These are phyloP conservation scores for Sanghuangporus baumii DNA, from an alignment of 1,284 basidiomycete species.

Conservation along the genomic window DNA sequence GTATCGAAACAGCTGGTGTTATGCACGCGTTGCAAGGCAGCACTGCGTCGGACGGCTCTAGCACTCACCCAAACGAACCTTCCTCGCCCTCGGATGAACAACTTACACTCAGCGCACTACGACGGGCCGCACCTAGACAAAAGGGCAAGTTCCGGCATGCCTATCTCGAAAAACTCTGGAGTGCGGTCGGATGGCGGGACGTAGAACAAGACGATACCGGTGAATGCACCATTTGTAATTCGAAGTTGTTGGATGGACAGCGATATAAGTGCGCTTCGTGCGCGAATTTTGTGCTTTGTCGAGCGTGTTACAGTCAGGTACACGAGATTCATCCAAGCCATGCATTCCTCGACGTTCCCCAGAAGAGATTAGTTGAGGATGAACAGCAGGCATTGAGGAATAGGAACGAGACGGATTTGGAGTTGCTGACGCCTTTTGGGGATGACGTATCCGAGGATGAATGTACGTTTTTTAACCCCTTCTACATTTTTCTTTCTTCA, in stretches of 20 bases:
- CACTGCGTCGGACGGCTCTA: constrained; percentile 29
- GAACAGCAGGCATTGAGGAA: constrained; percentile 28
- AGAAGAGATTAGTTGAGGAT: constrained; percentile 31
- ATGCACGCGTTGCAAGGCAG: constrained; percentile 61
- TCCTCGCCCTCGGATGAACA: constrained; percentile 32
- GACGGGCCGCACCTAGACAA: constrained; percentile 56
- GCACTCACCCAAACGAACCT: constrained; percentile 38
- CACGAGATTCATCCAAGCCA: constrained; percentile 87
- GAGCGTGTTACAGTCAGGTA: constrained; percentile 70
- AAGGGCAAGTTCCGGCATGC: constrained; percentile 76
- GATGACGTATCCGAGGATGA: constrained; percentile 47
- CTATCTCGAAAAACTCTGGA: constrained; percentile 83
- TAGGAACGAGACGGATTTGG: constrained; percentile 36
- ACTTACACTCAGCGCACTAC: constrained; percentile 34
- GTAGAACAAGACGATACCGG: constrained; percentile 75
- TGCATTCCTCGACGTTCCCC: constrained; percentile 76
- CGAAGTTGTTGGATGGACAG: constrained; percentile 45
- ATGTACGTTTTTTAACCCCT: constrained; percentile 39
- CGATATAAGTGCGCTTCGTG: constrained; percentile 85
- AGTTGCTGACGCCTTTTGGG: constrained; percentile 21
- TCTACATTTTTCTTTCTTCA: constrained; percentile 7
- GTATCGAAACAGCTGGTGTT: constrained; percentile 73
- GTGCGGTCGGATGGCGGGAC: constrained; percentile 74
- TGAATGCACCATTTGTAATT: constrained; percentile 75
- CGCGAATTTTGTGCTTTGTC: constrained; percentile 72